Evolutionary conservation across 495 filamentous ascomycete genomes (phyloP).

Genomic region (Xylona heveae): DNA sequence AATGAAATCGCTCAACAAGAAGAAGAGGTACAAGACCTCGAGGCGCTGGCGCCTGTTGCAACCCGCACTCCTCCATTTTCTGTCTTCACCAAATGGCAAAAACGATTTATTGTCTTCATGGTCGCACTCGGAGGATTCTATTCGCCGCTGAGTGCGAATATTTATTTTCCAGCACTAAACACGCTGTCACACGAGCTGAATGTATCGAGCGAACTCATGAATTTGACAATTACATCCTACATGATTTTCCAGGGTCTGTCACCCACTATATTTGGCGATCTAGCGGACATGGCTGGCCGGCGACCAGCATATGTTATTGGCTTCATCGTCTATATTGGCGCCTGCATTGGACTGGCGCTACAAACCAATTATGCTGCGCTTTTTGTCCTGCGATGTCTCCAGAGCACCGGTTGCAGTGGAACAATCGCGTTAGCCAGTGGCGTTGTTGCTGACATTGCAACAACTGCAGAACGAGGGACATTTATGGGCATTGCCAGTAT

Average conservation of each 20-base stretch:
- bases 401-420: slow-evolving; percentile 19
- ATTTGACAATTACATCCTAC: slow-evolving; percentile 44
- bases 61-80: slow-evolving; percentile 30
- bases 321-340: slow-evolving; percentile 18
- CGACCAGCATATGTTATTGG: slow-evolving; percentile 20
- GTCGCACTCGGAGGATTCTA: slow-evolving; percentile 42
- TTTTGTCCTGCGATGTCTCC: slow-evolving; percentile 18
- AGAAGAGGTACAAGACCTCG: too few species aligned
- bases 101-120: slow-evolving; percentile 41
- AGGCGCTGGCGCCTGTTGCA: too few species aligned
- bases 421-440: background rate
- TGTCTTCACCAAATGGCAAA: slow-evolving; percentile 32
- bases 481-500: background rate
- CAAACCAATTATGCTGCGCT: slow-evolving; percentile 19
- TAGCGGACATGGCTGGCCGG: slow-evolving; percentile 20
- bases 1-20: too few species aligned
- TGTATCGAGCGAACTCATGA: slow-evolving; percentile 38
- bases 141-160: slow-evolving; percentile 55
- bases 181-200: slow-evolving; percentile 29
- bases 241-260: slow-evolving; percentile 40
- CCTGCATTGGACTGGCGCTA: slow-evolving; percentile 20
- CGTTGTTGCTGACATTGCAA: background rate
- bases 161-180: slow-evolving; percentile 58
- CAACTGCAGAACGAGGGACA: background rate
- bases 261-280: slow-evolving; percentile 23